A percentile compares a stretch with the other conserved stretches of the same genome.
These are phyloP conservation scores for Houttuynia cordata DNA, from an alignment of 164 flowering plant species.

Conservation along the genomic window DNA sequence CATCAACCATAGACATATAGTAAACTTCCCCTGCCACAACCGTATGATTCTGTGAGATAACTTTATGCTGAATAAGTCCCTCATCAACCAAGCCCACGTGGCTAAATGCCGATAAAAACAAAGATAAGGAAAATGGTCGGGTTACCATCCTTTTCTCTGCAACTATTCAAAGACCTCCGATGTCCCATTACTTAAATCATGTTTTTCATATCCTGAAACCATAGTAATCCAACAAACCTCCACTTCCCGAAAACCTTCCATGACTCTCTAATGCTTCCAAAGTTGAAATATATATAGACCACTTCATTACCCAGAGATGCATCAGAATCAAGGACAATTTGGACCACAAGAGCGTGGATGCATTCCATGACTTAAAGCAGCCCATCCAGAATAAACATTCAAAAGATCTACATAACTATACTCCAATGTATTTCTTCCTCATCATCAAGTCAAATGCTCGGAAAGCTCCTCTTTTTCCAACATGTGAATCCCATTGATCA, in stretches of 20 bases:
- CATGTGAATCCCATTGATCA: slow-evolving; percentile 7
- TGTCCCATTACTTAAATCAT: slow-evolving; percentile 6
- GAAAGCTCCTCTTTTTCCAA: slow-evolving; percentile 6
- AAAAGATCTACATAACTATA: slow-evolving; percentile 1
- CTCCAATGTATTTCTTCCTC: slow-evolving; percentile 1
- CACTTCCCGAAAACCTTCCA: slow-evolving; percentile 5
- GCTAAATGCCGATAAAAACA: slow-evolving; percentile 9
- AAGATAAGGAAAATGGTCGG: slow-evolving; percentile 6
- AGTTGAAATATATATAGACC: slow-evolving; percentile 2
- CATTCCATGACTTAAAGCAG: slow-evolving; percentile 6
- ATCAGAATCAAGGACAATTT: slow-evolving; percentile 4
- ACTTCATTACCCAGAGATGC: slow-evolving; percentile 2
- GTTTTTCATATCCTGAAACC: slow-evolving; percentile 10
- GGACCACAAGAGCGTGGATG: slow-evolving; percentile 4
- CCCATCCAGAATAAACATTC: background rate
- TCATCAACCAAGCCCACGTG: slow-evolving; percentile 8
- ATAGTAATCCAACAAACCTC: slow-evolving; percentile 5
- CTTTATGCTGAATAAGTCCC: background rate
- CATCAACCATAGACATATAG: slow-evolving; percentile 6
- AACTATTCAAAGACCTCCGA: slow-evolving; percentile 3
- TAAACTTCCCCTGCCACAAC: slow-evolving; percentile 5
- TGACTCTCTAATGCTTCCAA: slow-evolving; percentile 2
- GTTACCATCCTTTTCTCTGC: slow-evolving; percentile 4
- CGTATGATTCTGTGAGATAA: slow-evolving; percentile 6
- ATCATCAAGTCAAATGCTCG: slow-evolving; percentile 3